Evolutionary conservation across 2,329 filamentous ascomycete species (phyloP).

Genomic region (Coniochaeta sp.): DNA sequence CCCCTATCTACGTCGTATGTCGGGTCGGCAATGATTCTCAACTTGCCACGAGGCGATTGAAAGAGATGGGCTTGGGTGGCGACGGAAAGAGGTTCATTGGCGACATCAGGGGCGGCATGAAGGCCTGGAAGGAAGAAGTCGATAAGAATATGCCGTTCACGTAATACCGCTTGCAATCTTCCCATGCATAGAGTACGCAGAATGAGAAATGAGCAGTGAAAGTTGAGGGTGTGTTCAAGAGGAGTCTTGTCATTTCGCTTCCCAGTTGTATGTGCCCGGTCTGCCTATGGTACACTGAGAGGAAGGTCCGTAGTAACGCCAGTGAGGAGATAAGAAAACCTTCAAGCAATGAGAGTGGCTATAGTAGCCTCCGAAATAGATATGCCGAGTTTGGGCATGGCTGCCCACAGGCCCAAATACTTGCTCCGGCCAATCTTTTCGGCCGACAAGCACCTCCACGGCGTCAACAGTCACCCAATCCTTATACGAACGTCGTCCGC

Average conservation of each 20-base stretch:
- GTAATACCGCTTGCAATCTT: not conserved
- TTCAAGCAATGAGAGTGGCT: not conserved
- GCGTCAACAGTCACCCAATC: not conserved
- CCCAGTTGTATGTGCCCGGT: not conserved
- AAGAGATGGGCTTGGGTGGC: conserved; percentile 48
- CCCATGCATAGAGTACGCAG: not conserved
- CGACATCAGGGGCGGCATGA: conserved; percentile 65
- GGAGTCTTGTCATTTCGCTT: conserved; percentile 3
- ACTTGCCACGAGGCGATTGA: conserved; percentile 56
- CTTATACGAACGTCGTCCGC: conserved; percentile 56
- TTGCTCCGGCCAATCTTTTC: not conserved
- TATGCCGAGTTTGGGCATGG: not conserved
- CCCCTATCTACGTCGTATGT: conserved; percentile 65
- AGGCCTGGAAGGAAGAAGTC: conserved; percentile 63
- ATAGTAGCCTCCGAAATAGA: not conserved
- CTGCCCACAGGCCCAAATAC: not conserved
- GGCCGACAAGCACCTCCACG: not conserved
- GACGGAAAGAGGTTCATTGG: conserved; percentile 51
- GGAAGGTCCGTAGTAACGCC: not conserved
- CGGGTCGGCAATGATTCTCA: conserved; percentile 75
- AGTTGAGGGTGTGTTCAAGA: not conserved
- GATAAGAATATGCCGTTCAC: conserved; percentile 50
- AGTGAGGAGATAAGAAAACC: not conserved
- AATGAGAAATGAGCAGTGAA: not conserved
- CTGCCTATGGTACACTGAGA: conserved; percentile 1